Conservation (phyloP, 768 basidiomycete species). For the Lepiota brunneoincarnata region DNA sequence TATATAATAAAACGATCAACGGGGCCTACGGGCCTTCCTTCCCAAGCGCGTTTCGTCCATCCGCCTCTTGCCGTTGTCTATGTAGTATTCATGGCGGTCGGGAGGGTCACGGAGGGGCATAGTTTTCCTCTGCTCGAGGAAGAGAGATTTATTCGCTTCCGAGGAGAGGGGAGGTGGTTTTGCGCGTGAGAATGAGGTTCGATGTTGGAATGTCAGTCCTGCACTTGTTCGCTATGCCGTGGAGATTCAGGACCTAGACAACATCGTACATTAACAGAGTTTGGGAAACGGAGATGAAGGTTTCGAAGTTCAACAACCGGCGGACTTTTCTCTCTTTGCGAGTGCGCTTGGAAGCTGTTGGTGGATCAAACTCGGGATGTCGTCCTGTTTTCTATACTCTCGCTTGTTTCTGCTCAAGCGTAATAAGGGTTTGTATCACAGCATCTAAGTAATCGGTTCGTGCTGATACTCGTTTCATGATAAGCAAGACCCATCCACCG, state of each 20-base stretch:
- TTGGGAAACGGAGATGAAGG: neutral
- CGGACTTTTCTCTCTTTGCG: neutral
- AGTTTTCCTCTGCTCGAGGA: constrained; percentile 27
- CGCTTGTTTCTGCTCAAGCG: too few species aligned
- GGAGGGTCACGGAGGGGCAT: constrained; percentile 11
- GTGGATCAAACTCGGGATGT: neutral
- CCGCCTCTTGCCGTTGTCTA: constrained; percentile 18
- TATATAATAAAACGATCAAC: neutral
- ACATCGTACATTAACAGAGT: constrained; percentile 21
- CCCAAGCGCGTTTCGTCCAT: constrained; percentile 14
- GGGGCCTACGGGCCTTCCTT: neutral
- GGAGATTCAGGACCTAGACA: constrained; percentile 24
- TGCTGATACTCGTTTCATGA: neutral
- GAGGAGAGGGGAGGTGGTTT: constrained; percentile 28
- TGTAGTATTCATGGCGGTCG: constrained; percentile 16
- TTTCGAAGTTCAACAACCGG: neutral
- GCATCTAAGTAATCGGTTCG: neutral
- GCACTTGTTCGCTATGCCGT: constrained; percentile 7
- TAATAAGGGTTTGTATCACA: neutral
- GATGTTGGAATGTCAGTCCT: constrained; percentile 25
- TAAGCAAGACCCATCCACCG: neutral
- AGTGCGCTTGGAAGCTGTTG: neutral
- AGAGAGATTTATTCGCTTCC: constrained; percentile 8
- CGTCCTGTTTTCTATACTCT: too few species aligned
- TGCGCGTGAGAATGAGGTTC: constrained; percentile 23